Conservation (phyloP, 495 filamentous ascomycete species). For the Acidomyces sp. region DNA sequence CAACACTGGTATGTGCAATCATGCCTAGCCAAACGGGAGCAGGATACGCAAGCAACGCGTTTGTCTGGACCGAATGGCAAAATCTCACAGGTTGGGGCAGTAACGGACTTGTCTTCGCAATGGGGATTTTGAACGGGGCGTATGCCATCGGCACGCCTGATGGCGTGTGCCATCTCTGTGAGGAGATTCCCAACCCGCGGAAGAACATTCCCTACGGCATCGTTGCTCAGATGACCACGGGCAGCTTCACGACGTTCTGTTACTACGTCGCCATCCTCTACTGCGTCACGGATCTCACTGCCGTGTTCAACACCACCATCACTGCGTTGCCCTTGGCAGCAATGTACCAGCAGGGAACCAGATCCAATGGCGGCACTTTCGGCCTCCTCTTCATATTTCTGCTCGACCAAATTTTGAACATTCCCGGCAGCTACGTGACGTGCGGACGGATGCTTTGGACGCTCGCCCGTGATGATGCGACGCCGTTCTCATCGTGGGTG, state of each 20-base stretch:
- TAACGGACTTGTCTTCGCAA: slow-evolving; percentile 62
- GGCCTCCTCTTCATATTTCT: slow-evolving; percentile 59
- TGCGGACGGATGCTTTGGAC: slow-evolving; percentile 69
- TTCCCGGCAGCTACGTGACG: slow-evolving; percentile 29
- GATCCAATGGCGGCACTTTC: slow-evolving; percentile 40
- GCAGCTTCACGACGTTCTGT: slow-evolving; percentile 52
- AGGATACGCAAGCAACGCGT: slow-evolving; percentile 23
- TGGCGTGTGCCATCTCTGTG: slow-evolving; percentile 55
- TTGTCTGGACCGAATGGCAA: slow-evolving; percentile 28
- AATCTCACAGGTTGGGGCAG: slow-evolving; percentile 56
- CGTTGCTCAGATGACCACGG: slow-evolving; percentile 31
- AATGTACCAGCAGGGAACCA: slow-evolving; percentile 67
- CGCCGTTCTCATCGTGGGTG: slow-evolving; percentile 37
- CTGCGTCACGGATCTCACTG: slow-evolving; percentile 49
- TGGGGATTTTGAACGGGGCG: slow-evolving; percentile 76
- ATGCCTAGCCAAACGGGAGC: slow-evolving; percentile 44
- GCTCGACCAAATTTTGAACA: slow-evolving; percentile 22
- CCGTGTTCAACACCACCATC: slow-evolving; percentile 35
- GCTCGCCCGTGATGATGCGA: slow-evolving; percentile 57
- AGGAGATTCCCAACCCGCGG: slow-evolving; percentile 51
- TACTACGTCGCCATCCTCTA: slow-evolving; percentile 65
- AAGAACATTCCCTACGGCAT: slow-evolving; percentile 17
- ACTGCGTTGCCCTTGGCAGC: slow-evolving; percentile 39
- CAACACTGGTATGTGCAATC: slow-evolving; percentile 57
- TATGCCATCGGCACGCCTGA: slow-evolving; percentile 66